phyloP scores from a whole-genome alignment of 768 basidiomycete species.

The Trametes cingulata region DNA sequence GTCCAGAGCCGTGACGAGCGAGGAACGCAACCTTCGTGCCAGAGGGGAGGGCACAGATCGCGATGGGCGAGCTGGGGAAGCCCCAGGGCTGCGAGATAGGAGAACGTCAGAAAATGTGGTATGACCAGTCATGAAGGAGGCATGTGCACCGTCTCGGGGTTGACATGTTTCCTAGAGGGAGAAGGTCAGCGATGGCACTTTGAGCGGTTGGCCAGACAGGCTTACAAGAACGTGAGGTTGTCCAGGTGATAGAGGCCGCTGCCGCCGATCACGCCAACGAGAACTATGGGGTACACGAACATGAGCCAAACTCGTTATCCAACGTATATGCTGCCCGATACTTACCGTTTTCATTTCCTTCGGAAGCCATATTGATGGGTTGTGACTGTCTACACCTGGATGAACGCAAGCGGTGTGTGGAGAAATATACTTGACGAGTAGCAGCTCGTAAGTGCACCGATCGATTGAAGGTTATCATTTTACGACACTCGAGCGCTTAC shows the following conservation, averaged over 20 bases:
- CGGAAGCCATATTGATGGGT: not conserved
- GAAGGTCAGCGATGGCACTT: not conserved
- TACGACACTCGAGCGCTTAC: slow-evolving; percentile 7
- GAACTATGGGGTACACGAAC: slow-evolving; percentile 42
- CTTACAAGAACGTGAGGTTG: slow-evolving; percentile 86
- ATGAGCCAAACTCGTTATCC: not conserved
- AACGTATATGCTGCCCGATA: not conserved
- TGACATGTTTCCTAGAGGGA: slow-evolving; percentile 62
- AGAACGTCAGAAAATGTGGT: not conserved
- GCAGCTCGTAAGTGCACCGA: not conserved
- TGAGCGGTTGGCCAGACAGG: too few relatives aligned
- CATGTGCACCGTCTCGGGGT: slow-evolving; percentile 73
- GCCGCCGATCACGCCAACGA: slow-evolving; percentile 90
- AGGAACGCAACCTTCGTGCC: slow-evolving; percentile 85
- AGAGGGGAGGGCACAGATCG: slow-evolving; percentile 85
- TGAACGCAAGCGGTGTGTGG: not conserved
- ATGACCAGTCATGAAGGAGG: not conserved
- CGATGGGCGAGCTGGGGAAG: slow-evolving; percentile 84
- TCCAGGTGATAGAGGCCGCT: slow-evolving; percentile 92
- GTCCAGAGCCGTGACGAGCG: slow-evolving; percentile 84
- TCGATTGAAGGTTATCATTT: slow-evolving; percentile 4
- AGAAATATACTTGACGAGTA: not conserved
- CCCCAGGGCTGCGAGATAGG: slow-evolving; percentile 79
- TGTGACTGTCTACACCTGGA: not conserved
- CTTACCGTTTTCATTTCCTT: slow-evolving; percentile 4